Evolutionary conservation across 768 basidiomycete genomes (phyloP), one percentile per base, ranked within the genome.

Genomic region (Russula compacta): DNA sequence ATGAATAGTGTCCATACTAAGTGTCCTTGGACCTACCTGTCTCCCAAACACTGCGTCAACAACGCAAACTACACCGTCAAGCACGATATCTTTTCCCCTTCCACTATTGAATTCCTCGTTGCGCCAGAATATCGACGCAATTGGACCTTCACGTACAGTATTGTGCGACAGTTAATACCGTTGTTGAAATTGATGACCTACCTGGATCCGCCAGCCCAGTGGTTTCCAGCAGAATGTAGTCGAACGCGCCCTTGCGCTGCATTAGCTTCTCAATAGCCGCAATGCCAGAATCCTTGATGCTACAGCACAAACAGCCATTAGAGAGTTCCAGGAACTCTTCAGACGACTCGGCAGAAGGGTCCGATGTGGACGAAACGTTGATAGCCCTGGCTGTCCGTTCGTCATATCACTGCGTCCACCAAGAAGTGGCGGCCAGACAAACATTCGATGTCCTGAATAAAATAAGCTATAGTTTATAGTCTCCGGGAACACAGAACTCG

Each of bases 281-380:
- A 0, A 90, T 81, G 2, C 97, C 97, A 11, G 85, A 79, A 70
- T 98, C 95, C 68, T 97, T 95, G 75, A 98, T 91, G 61, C 93
- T 95, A 71, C 97, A 99, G 73, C 97, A 99, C n/a, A 99, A 72
- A 72, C 97, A 98, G 17, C 97, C 97, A 71, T 99, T 95, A 0
- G 93, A 86, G 1, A 98, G 81, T 67, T 97, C 94, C 10, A 99
- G 82, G 68, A 95, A 84, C 68, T 95, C 92, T 70, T 92, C 87
- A 1, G 86, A 85, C 48, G 82, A 76, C 51, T 83, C 80, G 17
- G 80, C 84, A 12, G 79, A 73, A 8, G 84, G 84, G 66, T 85
- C 82, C 38, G 83, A 81, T 2, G 75, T 73, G 12, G 86, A 85
- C 4, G 89, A 80, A 8, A 98, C 81, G 59, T 90, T 92, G 69